phyloP scores from a whole-genome alignment of 768 basidiomycete species.

The Suillus subalutaceus region DNA sequence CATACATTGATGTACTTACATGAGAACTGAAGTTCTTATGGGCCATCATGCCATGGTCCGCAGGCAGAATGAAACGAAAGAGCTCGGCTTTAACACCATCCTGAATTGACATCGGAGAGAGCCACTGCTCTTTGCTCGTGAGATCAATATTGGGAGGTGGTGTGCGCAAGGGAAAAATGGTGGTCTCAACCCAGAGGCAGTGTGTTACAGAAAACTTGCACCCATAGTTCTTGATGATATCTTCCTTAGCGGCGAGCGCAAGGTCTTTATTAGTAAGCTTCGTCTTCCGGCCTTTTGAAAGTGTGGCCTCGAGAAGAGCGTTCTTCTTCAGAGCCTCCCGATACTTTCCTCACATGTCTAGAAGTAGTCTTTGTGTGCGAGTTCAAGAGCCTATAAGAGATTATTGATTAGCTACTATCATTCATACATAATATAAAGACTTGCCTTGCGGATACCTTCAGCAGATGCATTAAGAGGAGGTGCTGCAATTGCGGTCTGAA shows the following conservation, averaged over 20 bases:
- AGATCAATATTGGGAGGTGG: constrained; percentile 7
- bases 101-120: constrained; percentile 8
- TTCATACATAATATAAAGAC: neutral
- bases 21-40: neutral
- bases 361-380: neutral
- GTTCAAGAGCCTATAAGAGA: too few species aligned
- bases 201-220: neutral
- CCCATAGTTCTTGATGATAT: neutral
- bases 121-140: constrained; percentile 7
- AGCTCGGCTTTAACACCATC: constrained; percentile 13
- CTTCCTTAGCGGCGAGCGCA: neutral
- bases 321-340: neutral
- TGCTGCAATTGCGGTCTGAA: neutral
- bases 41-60: neutral
- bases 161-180: neutral
- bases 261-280: neutral
- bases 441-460: neutral
- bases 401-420: neutral
- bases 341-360: neutral
- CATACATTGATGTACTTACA: too few species aligned
- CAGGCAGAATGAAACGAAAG: constrained; percentile 9
- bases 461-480: neutral
- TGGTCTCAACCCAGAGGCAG: constrained; percentile 1
- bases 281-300: neutral
- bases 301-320: neutral